Base-by-base conservation (phyloP, 352 stramenopile species). In the Pythium rhizo-oryzae region DNA sequence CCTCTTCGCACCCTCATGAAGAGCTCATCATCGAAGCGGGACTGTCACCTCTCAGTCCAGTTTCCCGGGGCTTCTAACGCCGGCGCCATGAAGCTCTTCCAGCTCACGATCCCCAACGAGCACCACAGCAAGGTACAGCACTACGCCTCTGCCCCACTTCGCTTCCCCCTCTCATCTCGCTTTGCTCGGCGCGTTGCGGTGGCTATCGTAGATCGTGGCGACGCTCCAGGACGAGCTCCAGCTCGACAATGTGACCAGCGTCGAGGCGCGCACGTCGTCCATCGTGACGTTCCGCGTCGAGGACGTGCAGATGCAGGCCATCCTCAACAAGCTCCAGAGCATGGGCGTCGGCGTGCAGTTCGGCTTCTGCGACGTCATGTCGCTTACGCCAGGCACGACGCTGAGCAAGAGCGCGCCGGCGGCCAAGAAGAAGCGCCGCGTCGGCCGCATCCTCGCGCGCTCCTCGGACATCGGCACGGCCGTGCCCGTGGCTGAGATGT, bases 311-410 rank as follows among this genome's bases (percentile, higher is more conserved):
- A 93, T 94, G 87, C 85, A 95, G 71, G 67, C 77, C 24, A 90
- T 95, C 54, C 71, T 95, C n/a, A 95, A 84, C 62, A 85, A 82
- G 54, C 79, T 95, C 41, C 85, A 95, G 71, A 73, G 74, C 54
- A 89, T 93, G 78, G 87, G 87, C 56, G 87, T 95, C 24, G 87
- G 87, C 28, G 85, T 95, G 37, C 82, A 93, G 69, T 95, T 93
- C 62, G 87, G 87, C 54, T 93, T 95, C 66, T 95, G 87, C 71
- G 87, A 95, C 63, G 87, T 95, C 77, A 95, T 95, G 87, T 93
- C 84, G 61, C 82, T 93, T 68, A 95, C 87, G 52, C 85, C 87
- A 0, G 87, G 87, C 59, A 95, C 87, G n/a, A 92, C 85, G 51
- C 88, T 95, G 52, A 85, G 73, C 60, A 87, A 92, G 47, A 77